Evolutionary conservation across 2,329 filamentous ascomycete species (phyloP).

Genomic region (Ceratocystiopsis minuta): DNA sequence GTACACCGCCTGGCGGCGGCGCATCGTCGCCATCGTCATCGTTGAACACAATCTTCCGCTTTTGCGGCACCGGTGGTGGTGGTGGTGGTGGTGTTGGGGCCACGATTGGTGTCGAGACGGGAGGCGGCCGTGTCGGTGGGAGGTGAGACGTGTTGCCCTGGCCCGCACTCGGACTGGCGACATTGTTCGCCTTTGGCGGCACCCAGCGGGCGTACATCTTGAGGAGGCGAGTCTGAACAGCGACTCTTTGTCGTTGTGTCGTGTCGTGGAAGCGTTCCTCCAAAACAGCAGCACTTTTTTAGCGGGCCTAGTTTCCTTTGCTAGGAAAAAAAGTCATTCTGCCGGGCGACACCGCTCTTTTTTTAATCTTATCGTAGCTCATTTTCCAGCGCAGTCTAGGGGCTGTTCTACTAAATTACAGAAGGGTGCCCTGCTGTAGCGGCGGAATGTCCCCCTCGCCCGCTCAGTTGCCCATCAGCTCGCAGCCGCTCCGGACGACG

Average conservation of each 20-base stretch:
- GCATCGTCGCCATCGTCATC: slow-evolving; percentile 8
- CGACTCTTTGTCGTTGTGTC: too few species aligned
- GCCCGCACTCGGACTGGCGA: neutral
- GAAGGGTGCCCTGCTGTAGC: too few species aligned
- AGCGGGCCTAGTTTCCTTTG: neutral
- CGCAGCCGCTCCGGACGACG: slow-evolving; percentile 70
- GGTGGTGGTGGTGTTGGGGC: neutral
- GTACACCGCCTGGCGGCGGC: slow-evolving; percentile 1
- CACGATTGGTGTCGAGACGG: slow-evolving; percentile 7
- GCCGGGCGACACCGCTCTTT: neutral
- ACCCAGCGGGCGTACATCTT: slow-evolving; percentile 20
- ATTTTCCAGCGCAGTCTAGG: too few species aligned
- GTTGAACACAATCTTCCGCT: slow-evolving; percentile 13
- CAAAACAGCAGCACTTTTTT: neutral
- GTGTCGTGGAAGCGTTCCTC: too few species aligned
- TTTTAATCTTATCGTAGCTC: neutral
- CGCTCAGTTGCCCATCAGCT: slow-evolving; percentile 35
- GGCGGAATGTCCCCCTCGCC: too few species aligned
- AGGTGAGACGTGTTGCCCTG: neutral
- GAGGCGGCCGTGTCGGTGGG: slow-evolving; percentile 8
- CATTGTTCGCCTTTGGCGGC: slow-evolving; percentile 13
- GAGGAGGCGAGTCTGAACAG: neutral
- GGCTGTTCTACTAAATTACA: too few species aligned
- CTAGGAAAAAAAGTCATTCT: neutral
- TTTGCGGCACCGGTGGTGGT: neutral